A percentile compares a stretch with the other conserved stretches of the same genome.
phyloP scores from a whole-genome alignment of 441 rosid species.

The Theobroma grandiflorum region DNA sequence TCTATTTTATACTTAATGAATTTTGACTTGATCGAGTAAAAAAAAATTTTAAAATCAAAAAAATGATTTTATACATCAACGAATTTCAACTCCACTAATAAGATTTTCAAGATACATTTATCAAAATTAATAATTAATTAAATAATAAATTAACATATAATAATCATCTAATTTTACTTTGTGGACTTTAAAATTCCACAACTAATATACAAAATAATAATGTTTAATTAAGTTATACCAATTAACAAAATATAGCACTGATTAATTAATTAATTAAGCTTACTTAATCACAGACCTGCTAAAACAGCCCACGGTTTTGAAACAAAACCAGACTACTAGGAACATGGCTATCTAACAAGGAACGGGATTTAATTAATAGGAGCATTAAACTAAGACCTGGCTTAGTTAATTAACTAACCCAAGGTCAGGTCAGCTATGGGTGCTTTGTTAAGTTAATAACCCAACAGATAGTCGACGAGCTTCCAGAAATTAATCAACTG shows the following conservation, averaged over 20 bases:
- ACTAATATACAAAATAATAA: too few species aligned
- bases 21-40: too few species aligned
- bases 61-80: too few species aligned
- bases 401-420: background rate
- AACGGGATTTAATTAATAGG: background rate
- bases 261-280: background rate
- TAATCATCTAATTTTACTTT: too few species aligned
- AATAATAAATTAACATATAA: too few species aligned
- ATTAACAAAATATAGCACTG: background rate
- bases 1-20: too few species aligned
- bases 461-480: background rate
- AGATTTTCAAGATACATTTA: too few species aligned
- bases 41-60: too few species aligned
- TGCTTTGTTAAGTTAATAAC: background rate
- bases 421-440: background rate
- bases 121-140: too few species aligned
- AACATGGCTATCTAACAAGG: slow-evolving; percentile 16
- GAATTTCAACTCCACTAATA: too few species aligned
- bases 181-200: too few species aligned
- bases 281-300: background rate
- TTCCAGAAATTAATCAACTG: background rate
- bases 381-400: background rate
- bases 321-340: slow-evolving; percentile 27
- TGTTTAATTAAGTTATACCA: background rate
- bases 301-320: slow-evolving; percentile 33